Percentiles rank a stretch among this genome's conserved stretches.
phyloP scores from a whole-genome alignment of 345 rosid species.

The Reutealis trisperma region DNA sequence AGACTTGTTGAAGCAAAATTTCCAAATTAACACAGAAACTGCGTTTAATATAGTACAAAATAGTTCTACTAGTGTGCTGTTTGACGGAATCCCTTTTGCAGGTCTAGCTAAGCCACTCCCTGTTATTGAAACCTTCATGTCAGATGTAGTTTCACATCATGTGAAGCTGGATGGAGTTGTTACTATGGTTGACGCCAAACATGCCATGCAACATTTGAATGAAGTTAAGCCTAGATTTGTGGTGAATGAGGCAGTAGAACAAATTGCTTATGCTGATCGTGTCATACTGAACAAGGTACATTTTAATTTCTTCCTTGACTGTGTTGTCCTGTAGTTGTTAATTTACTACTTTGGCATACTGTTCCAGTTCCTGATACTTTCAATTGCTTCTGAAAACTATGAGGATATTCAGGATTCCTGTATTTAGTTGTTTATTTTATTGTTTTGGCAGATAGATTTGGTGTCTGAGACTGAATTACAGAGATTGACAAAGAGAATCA shows the following conservation, averaged over 20 bases:
- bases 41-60: slow-evolving; percentile 9
- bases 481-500: slow-evolving; percentile 52
- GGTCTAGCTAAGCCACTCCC: slow-evolving; percentile 85
- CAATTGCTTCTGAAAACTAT: not conserved
- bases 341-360: not conserved
- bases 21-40: not conserved
- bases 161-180: slow-evolving; percentile 78
- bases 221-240: slow-evolving; percentile 76
- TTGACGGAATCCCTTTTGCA: slow-evolving; percentile 30
- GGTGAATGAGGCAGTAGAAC: slow-evolving; percentile 78
- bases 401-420: not conserved
- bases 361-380: not conserved
- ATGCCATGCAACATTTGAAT: slow-evolving; percentile 66
- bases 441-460: slow-evolving; percentile 62
- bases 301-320: not conserved
- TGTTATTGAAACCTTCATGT: slow-evolving; percentile 68
- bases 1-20: not conserved
- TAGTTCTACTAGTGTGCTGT: not conserved
- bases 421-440: slow-evolving; percentile 1
- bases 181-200: slow-evolving; percentile 75
- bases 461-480: slow-evolving; percentile 53
- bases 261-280: slow-evolving; percentile 81
- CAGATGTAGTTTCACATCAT: slow-evolving; percentile 59
- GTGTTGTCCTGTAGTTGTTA: not conserved
- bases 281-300: slow-evolving; percentile 69